A percentile compares a stretch with the other conserved stretches of the same genome.
Evolutionary conservation across 352 stramenopile species (phyloP).

Genomic region (Chrysophaeum taylorii): DNA sequence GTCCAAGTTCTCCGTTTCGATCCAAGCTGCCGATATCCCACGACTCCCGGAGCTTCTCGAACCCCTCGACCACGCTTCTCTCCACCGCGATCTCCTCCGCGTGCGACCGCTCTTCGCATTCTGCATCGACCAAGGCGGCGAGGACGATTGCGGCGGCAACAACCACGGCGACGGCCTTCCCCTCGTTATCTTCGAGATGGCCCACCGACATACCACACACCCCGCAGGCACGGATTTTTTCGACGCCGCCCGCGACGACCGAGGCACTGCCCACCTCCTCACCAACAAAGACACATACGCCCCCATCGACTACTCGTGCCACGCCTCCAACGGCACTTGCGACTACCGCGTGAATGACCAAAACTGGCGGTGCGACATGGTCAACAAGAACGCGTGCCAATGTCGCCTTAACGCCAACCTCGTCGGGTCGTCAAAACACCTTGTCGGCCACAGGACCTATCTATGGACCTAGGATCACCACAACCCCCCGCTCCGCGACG

Average conservation of each 20-base stretch:
- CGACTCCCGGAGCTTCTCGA: not conserved
- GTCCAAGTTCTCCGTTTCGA: not conserved
- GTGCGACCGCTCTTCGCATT: slow-evolving; percentile 6
- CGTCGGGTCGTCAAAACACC: too few species aligned
- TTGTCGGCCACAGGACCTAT: too few species aligned
- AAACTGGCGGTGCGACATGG: slow-evolving; percentile 1
- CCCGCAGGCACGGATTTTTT: not conserved
- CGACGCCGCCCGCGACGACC: not conserved
- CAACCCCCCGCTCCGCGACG: too few species aligned
- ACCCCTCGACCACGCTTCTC: not conserved
- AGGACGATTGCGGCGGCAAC: slow-evolving; percentile 10
- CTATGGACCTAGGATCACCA: too few species aligned
- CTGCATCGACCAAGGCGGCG: slow-evolving; percentile 9
- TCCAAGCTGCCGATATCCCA: not conserved
- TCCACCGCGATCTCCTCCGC: not conserved
- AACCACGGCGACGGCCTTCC: slow-evolving; percentile 1
- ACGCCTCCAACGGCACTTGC: not conserved
- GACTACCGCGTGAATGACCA: not conserved
- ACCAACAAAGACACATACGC: not conserved
- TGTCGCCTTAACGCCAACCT: too few species aligned
- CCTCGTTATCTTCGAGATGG: slow-evolving; percentile 7
- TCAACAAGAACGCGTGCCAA: not conserved
- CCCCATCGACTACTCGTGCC: not conserved
- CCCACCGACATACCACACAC: not conserved
- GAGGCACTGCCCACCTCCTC: not conserved